A percentile compares a stretch with the other conserved stretches of the same genome.
Evolutionary conservation across 192 early-diverging fungal genomes (phyloP).

Genomic region (Linnemannia hyalina): DNA sequence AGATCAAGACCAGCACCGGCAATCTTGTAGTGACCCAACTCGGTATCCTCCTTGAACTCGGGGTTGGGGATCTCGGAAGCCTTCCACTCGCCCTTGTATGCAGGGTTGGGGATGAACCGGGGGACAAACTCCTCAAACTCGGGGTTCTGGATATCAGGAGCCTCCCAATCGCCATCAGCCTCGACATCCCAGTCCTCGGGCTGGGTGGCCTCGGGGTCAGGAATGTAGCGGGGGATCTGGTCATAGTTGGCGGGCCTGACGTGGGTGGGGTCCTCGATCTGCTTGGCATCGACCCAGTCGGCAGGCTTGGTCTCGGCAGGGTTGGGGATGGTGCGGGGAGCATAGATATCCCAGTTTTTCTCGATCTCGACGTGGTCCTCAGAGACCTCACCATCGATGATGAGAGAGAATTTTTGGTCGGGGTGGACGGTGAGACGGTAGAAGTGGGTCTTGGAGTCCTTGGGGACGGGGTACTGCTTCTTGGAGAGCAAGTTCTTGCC

Average conservation of each 20-base stretch:
- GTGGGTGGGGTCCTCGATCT: constrained; percentile 85
- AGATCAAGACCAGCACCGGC: constrained; percentile 92
- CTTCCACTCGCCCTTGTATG: constrained; percentile 95
- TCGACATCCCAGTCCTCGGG: constrained; percentile 94
- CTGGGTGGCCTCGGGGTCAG: constrained; percentile 83
- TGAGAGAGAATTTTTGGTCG: constrained; percentile 65
- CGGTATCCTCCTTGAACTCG: constrained; percentile 88
- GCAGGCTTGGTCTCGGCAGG: constrained; percentile 87
- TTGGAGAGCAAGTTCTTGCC: constrained; percentile 89
- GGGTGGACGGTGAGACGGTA: constrained; percentile 91
- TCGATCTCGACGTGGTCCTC: constrained; percentile 28
- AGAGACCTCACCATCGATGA: constrained; percentile 30
- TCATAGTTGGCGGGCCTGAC: constrained; percentile 87
- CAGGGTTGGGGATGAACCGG: constrained; percentile 89
- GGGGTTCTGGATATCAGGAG: constrained; percentile 89
- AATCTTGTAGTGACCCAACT: constrained; percentile 88
- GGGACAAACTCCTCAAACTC: constrained; percentile 87
- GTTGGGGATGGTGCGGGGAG: constrained; percentile 86
- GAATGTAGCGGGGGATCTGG: constrained; percentile 78
- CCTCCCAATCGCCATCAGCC: constrained; percentile 97
- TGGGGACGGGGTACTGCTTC: constrained; percentile 75
- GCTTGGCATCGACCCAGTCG: constrained; percentile 89
- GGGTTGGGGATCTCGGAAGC: constrained; percentile 93
- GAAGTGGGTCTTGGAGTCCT: constrained; percentile 85
- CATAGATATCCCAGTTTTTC: constrained; percentile 64